Evolutionary conservation across 495 filamentous ascomycete species (phyloP).

Genomic region (Penicillium lagena): DNA sequence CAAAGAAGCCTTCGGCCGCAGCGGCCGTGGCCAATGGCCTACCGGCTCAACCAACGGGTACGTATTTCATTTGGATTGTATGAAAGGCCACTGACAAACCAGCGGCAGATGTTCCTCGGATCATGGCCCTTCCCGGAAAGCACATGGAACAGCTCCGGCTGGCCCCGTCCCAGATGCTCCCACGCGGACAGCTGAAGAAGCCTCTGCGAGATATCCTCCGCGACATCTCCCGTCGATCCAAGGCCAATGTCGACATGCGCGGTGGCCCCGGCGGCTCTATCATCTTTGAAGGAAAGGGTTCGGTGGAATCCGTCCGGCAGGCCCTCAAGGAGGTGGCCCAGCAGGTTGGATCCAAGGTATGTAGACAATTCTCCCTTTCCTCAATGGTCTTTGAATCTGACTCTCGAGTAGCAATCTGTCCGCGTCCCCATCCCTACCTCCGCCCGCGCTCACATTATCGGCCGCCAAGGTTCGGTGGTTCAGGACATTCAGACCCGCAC

Average conservation of each 20-base stretch:
- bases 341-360: constrained; percentile 79
- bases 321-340: constrained; percentile 80
- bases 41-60: constrained; percentile 40
- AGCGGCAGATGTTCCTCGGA: constrained; percentile 42
- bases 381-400: background rate
- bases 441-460: constrained; percentile 81
- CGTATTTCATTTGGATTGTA: constrained; percentile 4
- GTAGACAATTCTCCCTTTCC: background rate
- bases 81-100: background rate
- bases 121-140: constrained; percentile 68
- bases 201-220: constrained; percentile 74
- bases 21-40: constrained; percentile 57
- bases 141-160: constrained; percentile 69
- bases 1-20: constrained; percentile 46
- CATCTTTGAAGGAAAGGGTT: constrained; percentile 75
- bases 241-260: constrained; percentile 73
- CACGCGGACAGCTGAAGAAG: constrained; percentile 70
- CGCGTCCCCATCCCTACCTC: constrained; percentile 76
- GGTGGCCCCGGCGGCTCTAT: constrained; percentile 58
- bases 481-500: constrained; percentile 79
- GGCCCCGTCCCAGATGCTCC: constrained; percentile 63
- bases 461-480: constrained; percentile 81
- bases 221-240: constrained; percentile 83
- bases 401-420: constrained; percentile 52
- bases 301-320: constrained; percentile 67